Evolutionary conservation across 2,329 filamentous ascomycete species (phyloP), one percentile per base, ranked within the genome.

Genomic region (Botrytis cinerea): DNA sequence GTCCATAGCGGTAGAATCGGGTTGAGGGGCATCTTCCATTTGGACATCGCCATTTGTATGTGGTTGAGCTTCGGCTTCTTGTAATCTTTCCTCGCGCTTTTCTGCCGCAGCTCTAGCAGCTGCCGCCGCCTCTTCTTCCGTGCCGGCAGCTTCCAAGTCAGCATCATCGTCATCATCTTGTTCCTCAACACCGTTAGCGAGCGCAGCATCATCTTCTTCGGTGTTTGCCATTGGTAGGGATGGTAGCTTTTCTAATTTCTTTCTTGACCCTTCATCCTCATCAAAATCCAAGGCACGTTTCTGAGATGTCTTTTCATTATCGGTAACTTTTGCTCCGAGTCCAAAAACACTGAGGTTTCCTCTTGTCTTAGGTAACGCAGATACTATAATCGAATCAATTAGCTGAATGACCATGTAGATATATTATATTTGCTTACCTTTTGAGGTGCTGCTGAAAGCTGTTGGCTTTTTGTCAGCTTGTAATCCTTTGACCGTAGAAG

Each of bases 231-330:
- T 85, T 71, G 91, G 88, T 74, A 93, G 89, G 77, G 91, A 91
- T 73, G 95, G 95, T 75, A 99, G 90, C 83, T 95, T 96, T 81
- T 94, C 94, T 77, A 99, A 88, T 84, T 97, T 98, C 81, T 94
- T 93, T 80, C 93, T 91, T 2, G 91, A 92, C 46, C 90, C 91
- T 79, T 97, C 93, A 79, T 98, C 95, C 80, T 98, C 95, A 75
- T 93, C 95, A 78, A 98, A 91, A 78, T 94, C 91, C 35, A 97
- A 85, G 75, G 93, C 94, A 77, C 91, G 91, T 80, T 93, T 94
- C 32, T 89, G 85, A 6, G 88, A 85, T 5, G 87, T 82, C 79
- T 93, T 94, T 70, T 93, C 91, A 35, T 82, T 82, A 71, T 94
- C 93, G 67, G 84, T 83, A 70, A 88, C 84, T 81, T 93, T 96